phyloP scores from a whole-genome alignment of 768 basidiomycete genomes.

The Mycena venus region DNA sequence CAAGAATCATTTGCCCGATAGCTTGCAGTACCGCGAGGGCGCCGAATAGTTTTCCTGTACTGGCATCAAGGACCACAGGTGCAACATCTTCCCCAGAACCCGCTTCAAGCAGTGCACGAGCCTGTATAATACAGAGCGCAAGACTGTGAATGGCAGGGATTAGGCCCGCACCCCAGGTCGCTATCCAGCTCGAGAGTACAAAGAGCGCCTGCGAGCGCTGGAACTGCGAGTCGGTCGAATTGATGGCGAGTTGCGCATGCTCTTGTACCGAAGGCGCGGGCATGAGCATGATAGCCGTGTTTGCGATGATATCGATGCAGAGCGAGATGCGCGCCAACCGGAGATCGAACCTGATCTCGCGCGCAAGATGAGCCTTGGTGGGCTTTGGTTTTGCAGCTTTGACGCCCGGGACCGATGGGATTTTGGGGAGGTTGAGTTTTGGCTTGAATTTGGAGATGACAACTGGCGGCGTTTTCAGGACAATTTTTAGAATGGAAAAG shows the following conservation, averaged over 20 bases:
- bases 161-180: conserved; percentile 75
- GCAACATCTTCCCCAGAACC: conserved; percentile 22
- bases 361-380: conserved; percentile 66
- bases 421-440: conserved; percentile 23
- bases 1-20: conserved; percentile 73
- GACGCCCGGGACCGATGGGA: neutral
- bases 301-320: conserved; percentile 74
- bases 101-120: conserved; percentile 51
- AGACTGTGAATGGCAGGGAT: conserved; percentile 81
- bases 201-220: conserved; percentile 62
- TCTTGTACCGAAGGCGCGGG: conserved; percentile 59
- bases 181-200: conserved; percentile 69
- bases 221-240: conserved; percentile 20
- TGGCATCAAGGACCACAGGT: conserved; percentile 41
- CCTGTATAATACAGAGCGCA: conserved; percentile 73
- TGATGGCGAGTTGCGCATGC: conserved; percentile 30
- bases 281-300: conserved; percentile 67
- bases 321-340: conserved; percentile 71
- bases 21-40: conserved; percentile 81
- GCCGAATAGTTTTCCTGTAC: conserved; percentile 74
- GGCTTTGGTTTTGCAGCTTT: conserved; percentile 53
- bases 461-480: conserved; percentile 50
- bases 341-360: conserved; percentile 81
- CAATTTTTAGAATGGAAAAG: neutral
- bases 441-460: conserved; percentile 75